Conservation (phyloP, 2,329 filamentous ascomycete genomes). For the Coniochaeta hoffmannii region DNA sequence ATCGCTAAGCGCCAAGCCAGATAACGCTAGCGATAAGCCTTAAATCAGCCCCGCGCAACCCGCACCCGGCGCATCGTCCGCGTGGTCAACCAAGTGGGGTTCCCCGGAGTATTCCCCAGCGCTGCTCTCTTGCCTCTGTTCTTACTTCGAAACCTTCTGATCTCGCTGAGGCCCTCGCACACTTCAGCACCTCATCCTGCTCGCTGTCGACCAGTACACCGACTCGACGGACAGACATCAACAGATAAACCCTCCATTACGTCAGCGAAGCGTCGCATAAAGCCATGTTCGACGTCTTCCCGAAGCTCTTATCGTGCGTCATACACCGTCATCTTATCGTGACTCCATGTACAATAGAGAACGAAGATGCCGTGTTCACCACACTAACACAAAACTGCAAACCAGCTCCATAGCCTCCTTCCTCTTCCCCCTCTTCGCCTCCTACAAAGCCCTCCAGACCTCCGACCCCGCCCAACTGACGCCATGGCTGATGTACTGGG, state of each 20-base stretch:
- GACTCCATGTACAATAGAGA: too few species aligned
- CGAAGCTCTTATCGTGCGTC: constrained; percentile 70
- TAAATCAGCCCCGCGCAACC: neutral
- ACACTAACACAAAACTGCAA: constrained; percentile 8
- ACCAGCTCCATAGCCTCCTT: constrained; percentile 82
- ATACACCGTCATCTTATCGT: constrained; percentile 10
- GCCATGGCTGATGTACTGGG: constrained; percentile 99
- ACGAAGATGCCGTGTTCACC: too few species aligned
- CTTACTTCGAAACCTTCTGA: neutral
- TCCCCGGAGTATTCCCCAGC: neutral
- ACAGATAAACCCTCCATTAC: neutral
- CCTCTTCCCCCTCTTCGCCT: constrained; percentile 91
- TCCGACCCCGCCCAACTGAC: constrained; percentile 82
- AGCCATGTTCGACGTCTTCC: constrained; percentile 67
- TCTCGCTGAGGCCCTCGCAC: neutral
- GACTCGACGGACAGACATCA: neutral
- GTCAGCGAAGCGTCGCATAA: neutral
- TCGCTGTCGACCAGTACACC: neutral
- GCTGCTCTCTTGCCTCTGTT: neutral
- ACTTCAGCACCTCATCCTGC: neutral
- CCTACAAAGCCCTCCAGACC: constrained; percentile 94
- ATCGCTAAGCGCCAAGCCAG: neutral
- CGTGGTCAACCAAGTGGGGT: constrained; percentile 2
- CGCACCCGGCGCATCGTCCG: neutral
- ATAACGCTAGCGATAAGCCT: neutral